phyloP scores from a whole-genome alignment of 148 eudicot species.

The Polygonum aviculare region DNA sequence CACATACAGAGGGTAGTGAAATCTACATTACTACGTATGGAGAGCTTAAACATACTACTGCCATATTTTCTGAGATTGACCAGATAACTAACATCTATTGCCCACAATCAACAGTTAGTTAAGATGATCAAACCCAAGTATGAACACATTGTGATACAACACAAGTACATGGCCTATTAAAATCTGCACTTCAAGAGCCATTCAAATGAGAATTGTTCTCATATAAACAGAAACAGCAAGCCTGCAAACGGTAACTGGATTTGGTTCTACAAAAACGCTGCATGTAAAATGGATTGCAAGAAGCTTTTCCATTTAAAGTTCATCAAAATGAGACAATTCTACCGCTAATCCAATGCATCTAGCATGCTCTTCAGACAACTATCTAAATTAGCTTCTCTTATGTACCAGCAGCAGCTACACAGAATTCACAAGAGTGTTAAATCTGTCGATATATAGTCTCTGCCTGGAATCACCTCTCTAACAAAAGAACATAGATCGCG shows the following conservation, averaged over 20 bases:
- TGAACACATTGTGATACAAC: too few species aligned
- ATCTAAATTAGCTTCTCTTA: slow-evolving; percentile 3
- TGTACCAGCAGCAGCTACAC: slow-evolving; percentile 1
- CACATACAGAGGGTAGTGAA: too few species aligned
- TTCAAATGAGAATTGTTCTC: not conserved
- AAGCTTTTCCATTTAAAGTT: not conserved
- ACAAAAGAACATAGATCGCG: slow-evolving; percentile 37
- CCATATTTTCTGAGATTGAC: not conserved
- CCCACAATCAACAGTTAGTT: not conserved
- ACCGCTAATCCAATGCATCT: not conserved
- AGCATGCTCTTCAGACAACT: not conserved
- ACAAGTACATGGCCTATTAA: too few species aligned
- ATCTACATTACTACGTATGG: too few species aligned
- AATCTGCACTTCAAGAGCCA: too few species aligned
- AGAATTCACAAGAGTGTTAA: slow-evolving; percentile 3
- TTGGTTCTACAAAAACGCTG: not conserved
- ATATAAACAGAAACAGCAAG: not conserved
- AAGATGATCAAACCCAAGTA: not conserved
- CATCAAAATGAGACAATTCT: not conserved
- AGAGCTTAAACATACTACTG: too few species aligned
- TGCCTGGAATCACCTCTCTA: slow-evolving; percentile 6
- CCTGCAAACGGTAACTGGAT: not conserved
- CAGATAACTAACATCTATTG: not conserved
- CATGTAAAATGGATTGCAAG: not conserved
- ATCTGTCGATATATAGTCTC: not conserved